Evolutionary conservation across 768 basidiomycete species (phyloP).

Genomic region (Boletus coccyginus): DNA sequence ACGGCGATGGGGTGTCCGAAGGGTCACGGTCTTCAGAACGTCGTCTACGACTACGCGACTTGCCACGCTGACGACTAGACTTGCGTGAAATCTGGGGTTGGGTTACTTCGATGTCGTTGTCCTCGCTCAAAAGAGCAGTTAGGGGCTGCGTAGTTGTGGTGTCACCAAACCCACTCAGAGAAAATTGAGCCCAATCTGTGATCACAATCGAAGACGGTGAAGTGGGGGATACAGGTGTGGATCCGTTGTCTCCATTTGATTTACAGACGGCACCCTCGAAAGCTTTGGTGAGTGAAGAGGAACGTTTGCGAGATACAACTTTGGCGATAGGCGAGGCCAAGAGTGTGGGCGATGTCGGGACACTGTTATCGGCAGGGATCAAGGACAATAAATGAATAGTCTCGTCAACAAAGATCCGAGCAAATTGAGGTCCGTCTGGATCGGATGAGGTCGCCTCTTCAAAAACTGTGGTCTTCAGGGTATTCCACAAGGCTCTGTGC

Average conservation of each 20-base stretch:
- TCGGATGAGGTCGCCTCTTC: slow-evolving; percentile 22
- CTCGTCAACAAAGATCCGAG: slow-evolving; percentile 66
- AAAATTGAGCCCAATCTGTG: slow-evolving; percentile 69
- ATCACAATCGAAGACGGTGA: slow-evolving; percentile 29
- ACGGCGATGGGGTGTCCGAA: slow-evolving; percentile 12
- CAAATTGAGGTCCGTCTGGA: slow-evolving; percentile 38
- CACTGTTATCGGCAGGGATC: slow-evolving; percentile 42
- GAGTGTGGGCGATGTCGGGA: slow-evolving; percentile 28
- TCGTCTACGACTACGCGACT: slow-evolving; percentile 25
- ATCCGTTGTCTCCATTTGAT: slow-evolving; percentile 17
- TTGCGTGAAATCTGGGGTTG: slow-evolving; percentile 35
- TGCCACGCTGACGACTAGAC: slow-evolving; percentile 33
- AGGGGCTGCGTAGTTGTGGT: slow-evolving; percentile 39
- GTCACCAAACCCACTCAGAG: slow-evolving; percentile 57
- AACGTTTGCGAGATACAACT: slow-evolving; percentile 29
- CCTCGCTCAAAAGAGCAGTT: slow-evolving; percentile 55
- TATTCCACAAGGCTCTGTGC: slow-evolving; percentile 49
- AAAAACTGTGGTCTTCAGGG: slow-evolving; percentile 44
- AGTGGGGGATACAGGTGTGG: slow-evolving; percentile 26
- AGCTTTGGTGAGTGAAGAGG: slow-evolving; percentile 31
- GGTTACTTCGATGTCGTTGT: slow-evolving; percentile 64
- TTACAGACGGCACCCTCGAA: slow-evolving; percentile 17
- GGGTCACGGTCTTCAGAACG: slow-evolving; percentile 20
- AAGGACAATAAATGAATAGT: slow-evolving; percentile 52
- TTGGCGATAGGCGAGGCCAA: slow-evolving; percentile 36